Conservation (phyloP, 2,329 filamentous ascomycete species). For the Knufia petricola region DNA sequence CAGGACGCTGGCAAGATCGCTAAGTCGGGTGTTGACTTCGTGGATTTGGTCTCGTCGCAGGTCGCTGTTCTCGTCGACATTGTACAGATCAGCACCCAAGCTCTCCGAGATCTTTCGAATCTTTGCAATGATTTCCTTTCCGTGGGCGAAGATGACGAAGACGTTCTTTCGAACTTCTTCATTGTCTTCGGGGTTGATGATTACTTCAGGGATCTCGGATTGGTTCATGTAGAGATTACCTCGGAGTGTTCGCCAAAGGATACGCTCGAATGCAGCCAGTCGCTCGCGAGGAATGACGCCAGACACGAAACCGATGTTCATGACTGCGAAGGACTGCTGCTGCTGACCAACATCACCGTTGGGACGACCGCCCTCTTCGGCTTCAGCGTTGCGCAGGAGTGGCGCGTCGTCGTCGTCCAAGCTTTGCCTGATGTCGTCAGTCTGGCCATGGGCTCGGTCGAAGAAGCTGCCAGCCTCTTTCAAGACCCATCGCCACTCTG, state of each 20-base stretch:
- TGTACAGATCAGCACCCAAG: slow-evolving; percentile 89
- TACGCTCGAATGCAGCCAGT: slow-evolving; percentile 91
- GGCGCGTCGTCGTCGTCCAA: slow-evolving; percentile 87
- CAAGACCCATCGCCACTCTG: slow-evolving; percentile 96
- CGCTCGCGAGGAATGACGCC: slow-evolving; percentile 90
- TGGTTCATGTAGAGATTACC: slow-evolving; percentile 99
- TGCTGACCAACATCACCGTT: slow-evolving; percentile 52
- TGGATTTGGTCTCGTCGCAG: slow-evolving; percentile 90
- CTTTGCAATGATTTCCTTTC: slow-evolving; percentile 96
- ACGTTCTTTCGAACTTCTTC: slow-evolving; percentile 94
- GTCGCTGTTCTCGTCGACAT: slow-evolving; percentile 94
- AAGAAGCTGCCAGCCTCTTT: slow-evolving; percentile 96
- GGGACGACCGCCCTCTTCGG: slow-evolving; percentile 50
- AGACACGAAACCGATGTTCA: slow-evolving; percentile 98
- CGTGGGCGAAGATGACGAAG: slow-evolving; percentile 97
- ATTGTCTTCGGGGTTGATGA: slow-evolving; percentile 85
- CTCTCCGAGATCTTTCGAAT: slow-evolving; percentile 99
- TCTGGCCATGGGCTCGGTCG: slow-evolving; percentile 82
- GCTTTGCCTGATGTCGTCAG: slow-evolving; percentile 89
- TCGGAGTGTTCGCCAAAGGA: slow-evolving; percentile 91
- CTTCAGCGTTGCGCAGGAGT: slow-evolving; percentile 83
- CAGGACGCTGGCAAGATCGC: slow-evolving; percentile 84
- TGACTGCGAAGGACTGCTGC: slow-evolving; percentile 83
- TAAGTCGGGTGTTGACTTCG: slow-evolving; percentile 87
- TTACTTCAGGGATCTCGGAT: slow-evolving; percentile 88